These are phyloP conservation scores for Plasmodium ovale DNA, from an alignment of 169 alveolate species.

Conservation along the genomic window DNA sequence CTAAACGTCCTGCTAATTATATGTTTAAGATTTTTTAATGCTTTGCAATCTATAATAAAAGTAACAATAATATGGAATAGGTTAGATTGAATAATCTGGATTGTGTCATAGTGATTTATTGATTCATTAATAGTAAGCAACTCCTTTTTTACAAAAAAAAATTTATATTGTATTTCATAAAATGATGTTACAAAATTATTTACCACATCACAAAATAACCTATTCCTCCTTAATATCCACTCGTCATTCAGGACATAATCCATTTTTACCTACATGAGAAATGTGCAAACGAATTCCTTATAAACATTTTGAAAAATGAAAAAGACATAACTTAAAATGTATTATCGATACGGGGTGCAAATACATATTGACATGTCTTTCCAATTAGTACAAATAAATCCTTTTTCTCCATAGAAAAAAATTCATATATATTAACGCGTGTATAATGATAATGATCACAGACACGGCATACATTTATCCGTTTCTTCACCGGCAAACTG, in stretches of 20 bases:
- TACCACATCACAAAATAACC: conserved; percentile 27
- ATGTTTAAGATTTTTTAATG: conserved; percentile 26
- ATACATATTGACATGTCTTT: too few species aligned
- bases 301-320: not conserved
- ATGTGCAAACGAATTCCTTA: not conserved
- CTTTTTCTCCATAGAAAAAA: too few species aligned
- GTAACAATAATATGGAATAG: conserved; percentile 40
- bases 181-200: conserved; percentile 25
- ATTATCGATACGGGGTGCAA: too few species aligned
- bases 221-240: conserved; percentile 29
- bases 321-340: too few species aligned
- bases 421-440: too few species aligned
- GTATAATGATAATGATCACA: too few species aligned
- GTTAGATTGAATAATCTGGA: conserved; percentile 1
- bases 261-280: not conserved
- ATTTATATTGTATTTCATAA: conserved; percentile 40
- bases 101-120: conserved; percentile 31
- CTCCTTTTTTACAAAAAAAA: conserved; percentile 27
- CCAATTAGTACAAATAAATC: not conserved
- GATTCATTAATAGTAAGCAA: conserved; percentile 14
- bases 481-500: too few species aligned
- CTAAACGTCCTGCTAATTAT: conserved; percentile 9
- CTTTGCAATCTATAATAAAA: conserved; percentile 44
- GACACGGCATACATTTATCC: too few species aligned
- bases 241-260: conserved; percentile 29